Evolutionary conservation across 148 eudicot genomes (phyloP).

Genomic region (Cornus controversa): DNA sequence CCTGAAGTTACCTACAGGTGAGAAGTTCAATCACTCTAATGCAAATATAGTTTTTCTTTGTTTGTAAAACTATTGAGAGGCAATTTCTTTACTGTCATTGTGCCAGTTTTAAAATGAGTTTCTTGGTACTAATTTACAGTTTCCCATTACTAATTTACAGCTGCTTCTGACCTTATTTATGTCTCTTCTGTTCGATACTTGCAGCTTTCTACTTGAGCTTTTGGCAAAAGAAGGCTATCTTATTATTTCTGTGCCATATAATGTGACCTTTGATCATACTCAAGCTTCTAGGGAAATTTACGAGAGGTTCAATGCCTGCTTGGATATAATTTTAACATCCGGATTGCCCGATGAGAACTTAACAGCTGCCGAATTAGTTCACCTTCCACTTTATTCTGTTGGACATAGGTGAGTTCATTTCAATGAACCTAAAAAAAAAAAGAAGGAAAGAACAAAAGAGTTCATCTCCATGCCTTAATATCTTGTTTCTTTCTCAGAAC

Average conservation of each 20-base stretch:
- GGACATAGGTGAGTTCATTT: conserved; percentile 75
- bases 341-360: conserved; percentile 65
- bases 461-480: too few species aligned
- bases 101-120: background rate
- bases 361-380: conserved; percentile 50
- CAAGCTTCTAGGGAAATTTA: conserved; percentile 70
- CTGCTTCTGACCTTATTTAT: background rate
- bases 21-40: background rate
- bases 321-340: conserved; percentile 50
- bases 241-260: conserved; percentile 85
- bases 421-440: too few species aligned
- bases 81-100: conserved; percentile 22
- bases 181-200: conserved; percentile 13
- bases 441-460: too few species aligned
- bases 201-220: conserved; percentile 77
- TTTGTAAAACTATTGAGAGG: background rate
- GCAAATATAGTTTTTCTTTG: background rate
- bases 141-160: background rate
- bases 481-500: background rate
- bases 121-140: background rate
- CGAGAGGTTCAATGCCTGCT: conserved; percentile 69
- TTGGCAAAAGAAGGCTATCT: conserved; percentile 81
- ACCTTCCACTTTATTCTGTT: conserved; percentile 85
- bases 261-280: conserved; percentile 92
- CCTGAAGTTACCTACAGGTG: conserved; percentile 58